Base-by-base conservation (phyloP, 306 rosid species). In the Herpetospermum pedunculosum region DNA sequence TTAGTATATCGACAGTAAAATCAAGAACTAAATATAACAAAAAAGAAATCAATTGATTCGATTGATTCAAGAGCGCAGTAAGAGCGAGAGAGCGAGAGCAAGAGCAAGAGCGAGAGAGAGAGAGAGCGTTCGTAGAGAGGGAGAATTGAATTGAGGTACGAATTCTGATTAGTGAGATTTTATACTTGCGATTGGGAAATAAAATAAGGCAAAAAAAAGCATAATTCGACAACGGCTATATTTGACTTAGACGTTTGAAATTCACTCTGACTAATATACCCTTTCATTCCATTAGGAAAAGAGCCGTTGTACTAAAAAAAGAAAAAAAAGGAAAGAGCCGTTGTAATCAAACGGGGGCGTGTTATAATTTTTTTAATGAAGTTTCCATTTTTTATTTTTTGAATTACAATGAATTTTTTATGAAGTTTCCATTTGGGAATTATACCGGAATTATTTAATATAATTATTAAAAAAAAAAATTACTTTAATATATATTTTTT, bases 201-300 rank as follows among this genome's bases (percentile, higher is more conserved):
- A 16, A 40, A 43, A 30, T 60, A 37, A n/a, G 18, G 55, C n/a
- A 6, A 10, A 30, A 28, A 44, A 60, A 54, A 40, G 53, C 21
- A 49, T 49, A 4, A 21, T 49, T 71, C 29, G 34, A 38, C 60
- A 79, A 83, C 86, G 83, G 79, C 77, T 68, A 81, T 2, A 26
- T 34, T 21, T 55, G 4, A 0, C 63, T 0, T 14, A 1, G 52
- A 67, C 81, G 83, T 83, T 83, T n/a, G 73, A 34, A 41, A 38
- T 14, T 7, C 21, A 35, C 3, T 55, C 34, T 23, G 75, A 79
- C 83, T 3, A n/a, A 76, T 67, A 44, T 73, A 29, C 23, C 86
- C 78, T 57, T 57, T n/a, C 14, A 14, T 47, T 11, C 19, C 52
- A 15, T 15, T 7, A 7, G n/a, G n/a, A n/a, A n/a, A n/a, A n/a